Percentiles rank a stretch among this genome's conserved stretches.
Conservation (phyloP, 495 filamentous ascomycete species). For the Cenococcum geophilum region DNA sequence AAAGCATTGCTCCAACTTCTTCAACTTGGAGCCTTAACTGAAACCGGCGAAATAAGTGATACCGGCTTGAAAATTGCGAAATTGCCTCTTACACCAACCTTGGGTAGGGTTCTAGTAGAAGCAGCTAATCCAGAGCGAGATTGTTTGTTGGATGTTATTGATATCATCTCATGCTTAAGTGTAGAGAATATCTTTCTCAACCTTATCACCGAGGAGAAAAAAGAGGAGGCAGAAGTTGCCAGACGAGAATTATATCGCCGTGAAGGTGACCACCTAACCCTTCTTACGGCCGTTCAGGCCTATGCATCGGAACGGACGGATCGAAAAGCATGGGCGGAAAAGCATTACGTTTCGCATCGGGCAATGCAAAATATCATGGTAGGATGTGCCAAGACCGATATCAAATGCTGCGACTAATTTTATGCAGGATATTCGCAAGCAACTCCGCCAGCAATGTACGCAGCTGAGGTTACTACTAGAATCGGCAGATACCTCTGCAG, state of each 20-base stretch:
- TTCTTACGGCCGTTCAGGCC: slow-evolving; percentile 72
- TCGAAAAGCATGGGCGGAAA: slow-evolving; percentile 69
- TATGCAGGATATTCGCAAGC: slow-evolving; percentile 71
- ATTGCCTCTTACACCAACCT: slow-evolving; percentile 74
- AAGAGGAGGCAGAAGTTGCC: slow-evolving; percentile 65
- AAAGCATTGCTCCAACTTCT: slow-evolving; percentile 80
- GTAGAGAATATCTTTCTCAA: slow-evolving; percentile 86
- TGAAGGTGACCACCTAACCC: slow-evolving; percentile 86
- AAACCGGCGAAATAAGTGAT: slow-evolving; percentile 64
- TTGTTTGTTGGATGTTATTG: slow-evolving; percentile 77
- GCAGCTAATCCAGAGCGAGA: slow-evolving; percentile 62
- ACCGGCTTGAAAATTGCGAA: slow-evolving; percentile 70
- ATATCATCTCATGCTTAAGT: slow-evolving; percentile 83
- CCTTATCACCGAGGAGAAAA: slow-evolving; percentile 70
- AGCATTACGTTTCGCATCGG: slow-evolving; percentile 68
- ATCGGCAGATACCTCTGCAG: neutral
- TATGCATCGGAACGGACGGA: slow-evolving; percentile 72
- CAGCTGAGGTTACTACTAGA: slow-evolving; percentile 43
- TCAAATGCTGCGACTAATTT: slow-evolving; percentile 14
- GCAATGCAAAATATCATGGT: slow-evolving; percentile 77
- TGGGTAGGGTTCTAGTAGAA: slow-evolving; percentile 76
- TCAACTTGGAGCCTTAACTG: slow-evolving; percentile 67
- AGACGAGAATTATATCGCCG: slow-evolving; percentile 68
- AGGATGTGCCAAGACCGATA: slow-evolving; percentile 37
- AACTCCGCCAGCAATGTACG: slow-evolving; percentile 63